Conservation (phyloP, 495 filamentous ascomycete species). For the Penicillium lividum region DNA sequence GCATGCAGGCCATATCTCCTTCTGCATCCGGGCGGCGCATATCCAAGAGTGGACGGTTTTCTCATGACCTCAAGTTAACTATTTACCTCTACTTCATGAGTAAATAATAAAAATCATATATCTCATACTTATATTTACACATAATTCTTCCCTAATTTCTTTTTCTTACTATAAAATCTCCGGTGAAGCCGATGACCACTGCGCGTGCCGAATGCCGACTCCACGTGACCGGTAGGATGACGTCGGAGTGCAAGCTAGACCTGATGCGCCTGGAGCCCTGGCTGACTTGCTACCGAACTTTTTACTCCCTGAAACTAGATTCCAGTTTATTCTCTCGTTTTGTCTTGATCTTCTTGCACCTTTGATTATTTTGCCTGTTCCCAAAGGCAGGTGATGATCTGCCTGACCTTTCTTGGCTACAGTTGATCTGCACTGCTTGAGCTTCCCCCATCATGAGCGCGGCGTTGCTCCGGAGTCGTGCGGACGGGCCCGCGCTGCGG, state of each 20-base stretch:
- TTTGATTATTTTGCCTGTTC: conserved; percentile 11
- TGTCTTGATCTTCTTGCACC: not conserved
- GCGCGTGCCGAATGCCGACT: conserved; percentile 21
- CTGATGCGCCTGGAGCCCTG: not conserved
- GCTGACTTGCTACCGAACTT: conserved; percentile 2
- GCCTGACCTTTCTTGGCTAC: conserved; percentile 16
- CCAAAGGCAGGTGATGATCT: conserved; percentile 13
- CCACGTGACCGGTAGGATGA: conserved; percentile 25
- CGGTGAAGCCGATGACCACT: not conserved
- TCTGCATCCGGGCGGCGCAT: conserved; percentile 18
- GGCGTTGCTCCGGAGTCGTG: conserved; percentile 40
- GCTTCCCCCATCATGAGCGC: conserved; percentile 37
- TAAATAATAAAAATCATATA: conserved; percentile 30
- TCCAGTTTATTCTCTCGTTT: conserved; percentile 12
- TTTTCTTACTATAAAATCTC: not conserved
- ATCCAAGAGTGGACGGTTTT: conserved; percentile 10
- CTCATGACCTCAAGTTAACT: conserved; percentile 1
- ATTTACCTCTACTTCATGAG: conserved; percentile 12
- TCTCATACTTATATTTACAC: not conserved
- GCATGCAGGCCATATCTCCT: conserved; percentile 13
- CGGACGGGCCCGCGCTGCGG: conserved; percentile 33
- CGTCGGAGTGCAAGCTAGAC: conserved; percentile 14
- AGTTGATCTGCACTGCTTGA: conserved; percentile 19
- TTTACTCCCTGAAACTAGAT: not conserved
- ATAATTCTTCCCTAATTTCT: not conserved